Evolutionary conservation across 192 early-diverging fungal genomes (phyloP).

Genomic region (Umbelopsis sp.): DNA sequence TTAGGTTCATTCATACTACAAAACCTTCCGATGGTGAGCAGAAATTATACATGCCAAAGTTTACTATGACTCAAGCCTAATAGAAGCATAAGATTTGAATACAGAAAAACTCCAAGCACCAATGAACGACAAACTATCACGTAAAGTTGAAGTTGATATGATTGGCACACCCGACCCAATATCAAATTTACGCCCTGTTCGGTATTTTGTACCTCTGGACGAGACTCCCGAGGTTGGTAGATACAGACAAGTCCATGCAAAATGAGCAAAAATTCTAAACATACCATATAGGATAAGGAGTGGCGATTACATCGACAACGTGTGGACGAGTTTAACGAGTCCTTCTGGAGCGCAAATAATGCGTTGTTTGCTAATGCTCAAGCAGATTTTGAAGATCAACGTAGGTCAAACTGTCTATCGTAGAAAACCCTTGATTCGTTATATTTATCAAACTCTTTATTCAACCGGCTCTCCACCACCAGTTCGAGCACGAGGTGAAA

Average conservation of each 20-base stretch:
- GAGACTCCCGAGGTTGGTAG: conserved; percentile 47
- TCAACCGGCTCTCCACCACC: neutral
- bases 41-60: neutral
- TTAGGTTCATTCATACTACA: neutral
- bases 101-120: conserved; percentile 8
- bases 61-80: neutral
- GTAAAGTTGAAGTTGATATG: conserved; percentile 37
- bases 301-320: conserved; percentile 49
- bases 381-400: conserved; percentile 50
- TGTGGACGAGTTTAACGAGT: conserved; percentile 56
- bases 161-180: conserved; percentile 56
- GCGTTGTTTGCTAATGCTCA: conserved; percentile 53
- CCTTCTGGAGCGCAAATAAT: conserved; percentile 62
- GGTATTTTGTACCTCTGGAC: conserved; percentile 47
- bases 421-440: too few species aligned
- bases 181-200: conserved; percentile 57
- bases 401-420: conserved; percentile 29
- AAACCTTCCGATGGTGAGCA: conserved; percentile 23
- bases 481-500: conserved; percentile 46
- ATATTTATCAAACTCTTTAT: neutral
- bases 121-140: conserved; percentile 19
- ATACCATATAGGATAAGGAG: conserved; percentile 35
- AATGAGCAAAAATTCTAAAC: neutral
- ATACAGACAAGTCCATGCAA: neutral
- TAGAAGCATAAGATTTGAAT: neutral